Percentiles rank a stretch among this genome's conserved stretches.
These are phyloP conservation scores for Fusarium torreyae DNA, from an alignment of 2,329 filamentous ascomycete species.

Conservation along the genomic window DNA sequence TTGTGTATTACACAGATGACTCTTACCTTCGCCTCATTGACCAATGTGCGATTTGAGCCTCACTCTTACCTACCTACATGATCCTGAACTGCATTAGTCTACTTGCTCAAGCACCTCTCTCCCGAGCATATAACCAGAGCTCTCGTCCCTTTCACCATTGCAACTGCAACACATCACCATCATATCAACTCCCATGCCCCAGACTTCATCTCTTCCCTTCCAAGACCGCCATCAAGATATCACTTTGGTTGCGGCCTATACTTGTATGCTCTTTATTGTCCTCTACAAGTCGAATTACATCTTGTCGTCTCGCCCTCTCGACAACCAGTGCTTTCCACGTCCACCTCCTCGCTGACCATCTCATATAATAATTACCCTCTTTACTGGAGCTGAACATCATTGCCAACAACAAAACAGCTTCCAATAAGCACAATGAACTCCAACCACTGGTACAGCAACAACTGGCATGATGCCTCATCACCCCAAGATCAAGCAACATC, in stretches of 20 bases:
- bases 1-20: constrained; percentile 42
- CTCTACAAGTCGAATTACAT: constrained; percentile 16
- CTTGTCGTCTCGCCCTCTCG: constrained; percentile 32
- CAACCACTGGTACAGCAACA: constrained; percentile 30
- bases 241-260: constrained; percentile 29
- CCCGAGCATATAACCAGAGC: constrained; percentile 36
- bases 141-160: constrained; percentile 13
- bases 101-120: constrained; percentile 9
- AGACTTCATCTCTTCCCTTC: constrained; percentile 25
- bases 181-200: constrained; percentile 38
- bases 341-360: constrained; percentile 13
- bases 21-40: constrained; percentile 49
- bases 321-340: constrained; percentile 22
- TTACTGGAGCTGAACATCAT: background rate
- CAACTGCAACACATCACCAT: constrained; percentile 3
- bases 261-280: constrained; percentile 27
- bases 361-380: constrained; percentile 9
- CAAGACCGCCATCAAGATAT: constrained; percentile 41
- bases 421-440: constrained; percentile 32
- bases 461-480: constrained; percentile 36
- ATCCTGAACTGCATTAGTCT: constrained; percentile 25
- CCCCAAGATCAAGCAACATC: constrained; percentile 42
- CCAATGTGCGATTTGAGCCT: constrained; percentile 51
- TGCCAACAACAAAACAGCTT: background rate
- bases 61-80: constrained; percentile 34